Base-by-base conservation (phyloP, 2,329 filamentous ascomycete species). In the Penicillium thymicola region DNA sequence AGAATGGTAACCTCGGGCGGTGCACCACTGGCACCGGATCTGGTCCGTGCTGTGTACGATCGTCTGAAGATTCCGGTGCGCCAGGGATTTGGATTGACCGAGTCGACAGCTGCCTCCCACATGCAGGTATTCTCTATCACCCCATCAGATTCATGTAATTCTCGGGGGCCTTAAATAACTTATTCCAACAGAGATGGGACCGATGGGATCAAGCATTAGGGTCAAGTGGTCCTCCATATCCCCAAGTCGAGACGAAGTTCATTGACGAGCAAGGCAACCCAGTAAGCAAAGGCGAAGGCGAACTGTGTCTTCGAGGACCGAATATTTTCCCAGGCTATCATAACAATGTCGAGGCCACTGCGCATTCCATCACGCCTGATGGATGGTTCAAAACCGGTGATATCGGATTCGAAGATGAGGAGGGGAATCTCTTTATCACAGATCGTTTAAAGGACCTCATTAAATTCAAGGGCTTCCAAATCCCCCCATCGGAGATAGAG, bases 301-400 rank as follows among this genome's bases (percentile, higher is more conserved):
- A 83, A 64, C 70, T 83, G 0, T 89, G 89, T 80, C 78, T 93
- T 58, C 86, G 85, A 59, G 90, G 90, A 0, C 89, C 89, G 0
- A 92, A 91, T 52, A 78, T 93, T 18, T 92, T 92, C 76, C 78
- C 80, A 54, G 89, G 88, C 2, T 94, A 92, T 68, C 81, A 85
- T 63, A 89, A 90, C 65, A 86, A 88, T 52, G 81, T 83, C 0
- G 82, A 87, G 59, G 82, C 85, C 8, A 89, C 89, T 9, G 78
- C 78, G 3, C 84, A 88, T 25, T 84, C 86, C 0, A 82, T 92
- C 58, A 88, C 86, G 5, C 11, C 30, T 5, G 30, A 90, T 62
- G 88, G 88, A 0, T 94, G 84, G 75, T 92, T 92, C 78, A 90
- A 85, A 74, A 93, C 89, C 0, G 90, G 89, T 2, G 89, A 94